Percentiles rank a stretch among this genome's conserved stretches.
Conservation (phyloP, 805 yeast genomes). For the Candida taoyuanica region DNA sequence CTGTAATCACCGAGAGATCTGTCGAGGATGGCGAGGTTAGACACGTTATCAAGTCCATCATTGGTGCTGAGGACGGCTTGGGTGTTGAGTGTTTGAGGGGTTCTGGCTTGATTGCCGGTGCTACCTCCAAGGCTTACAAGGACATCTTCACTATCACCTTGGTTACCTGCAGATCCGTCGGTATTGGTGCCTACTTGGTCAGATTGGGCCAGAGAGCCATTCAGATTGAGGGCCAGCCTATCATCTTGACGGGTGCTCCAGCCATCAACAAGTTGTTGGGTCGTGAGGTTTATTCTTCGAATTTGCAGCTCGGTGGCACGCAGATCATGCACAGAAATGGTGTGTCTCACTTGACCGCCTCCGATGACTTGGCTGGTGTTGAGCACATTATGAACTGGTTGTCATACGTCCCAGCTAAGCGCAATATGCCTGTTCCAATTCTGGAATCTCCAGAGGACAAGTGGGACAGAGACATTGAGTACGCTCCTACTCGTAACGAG, state of each 20-base stretch:
- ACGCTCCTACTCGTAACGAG: constrained; percentile 64
- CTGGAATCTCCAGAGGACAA: constrained; percentile 65
- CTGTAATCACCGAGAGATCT: constrained; percentile 68
- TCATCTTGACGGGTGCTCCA: constrained; percentile 98
- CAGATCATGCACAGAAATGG: constrained; percentile 98
- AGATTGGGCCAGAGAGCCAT: constrained; percentile 98
- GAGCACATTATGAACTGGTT: constrained; percentile 93
- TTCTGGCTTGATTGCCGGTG: constrained; percentile 98
- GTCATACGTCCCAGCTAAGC: constrained; percentile 87
- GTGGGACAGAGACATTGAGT: constrained; percentile 94
- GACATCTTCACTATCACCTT: constrained; percentile 97
- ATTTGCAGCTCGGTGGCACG: constrained; percentile 98
- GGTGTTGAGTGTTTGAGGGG: constrained; percentile 99
- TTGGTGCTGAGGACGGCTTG: constrained; percentile 93
- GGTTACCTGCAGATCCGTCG: constrained; percentile 99
- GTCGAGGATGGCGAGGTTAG: constrained; percentile 87
- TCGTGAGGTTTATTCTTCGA: constrained; percentile 94
- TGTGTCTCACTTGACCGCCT: constrained; percentile 96
- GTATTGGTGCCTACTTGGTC: constrained; percentile 98
- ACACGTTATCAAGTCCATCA: constrained; percentile 72
- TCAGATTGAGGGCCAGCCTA: constrained; percentile 98
- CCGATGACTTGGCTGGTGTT: constrained; percentile 95
- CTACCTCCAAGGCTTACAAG: constrained; percentile 94
- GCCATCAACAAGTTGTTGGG: constrained; percentile 96
- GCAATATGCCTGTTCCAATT: constrained; percentile 87